phyloP scores from a whole-genome alignment of 2,329 filamentous ascomycete species.

The Capronia coronata region DNA sequence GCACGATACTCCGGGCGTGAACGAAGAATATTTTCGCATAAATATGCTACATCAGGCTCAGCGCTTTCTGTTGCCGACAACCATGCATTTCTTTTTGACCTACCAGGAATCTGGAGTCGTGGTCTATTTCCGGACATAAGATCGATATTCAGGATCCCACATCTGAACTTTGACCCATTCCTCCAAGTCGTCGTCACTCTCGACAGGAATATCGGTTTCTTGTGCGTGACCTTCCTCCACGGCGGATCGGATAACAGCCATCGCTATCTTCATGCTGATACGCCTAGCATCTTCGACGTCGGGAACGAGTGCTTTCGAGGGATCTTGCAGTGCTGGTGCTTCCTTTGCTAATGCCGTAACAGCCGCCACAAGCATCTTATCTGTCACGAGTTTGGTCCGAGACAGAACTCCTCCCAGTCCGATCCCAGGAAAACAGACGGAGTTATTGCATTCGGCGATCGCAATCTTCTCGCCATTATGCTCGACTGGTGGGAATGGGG shows the following conservation, averaged over 20 bases:
- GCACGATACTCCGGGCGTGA: too few relatives aligned
- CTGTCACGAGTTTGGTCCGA: slow-evolving; percentile 60
- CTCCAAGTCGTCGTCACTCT: slow-evolving; percentile 33
- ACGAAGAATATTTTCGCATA: too few relatives aligned
- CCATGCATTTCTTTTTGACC: too few relatives aligned
- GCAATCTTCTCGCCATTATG: slow-evolving; percentile 50
- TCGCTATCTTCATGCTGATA: slow-evolving; percentile 71
- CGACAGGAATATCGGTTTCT: slow-evolving; percentile 56
- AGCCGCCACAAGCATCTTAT: slow-evolving; percentile 76
- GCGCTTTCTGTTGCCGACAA: too few relatives aligned
- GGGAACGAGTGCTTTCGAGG: slow-evolving; percentile 62
- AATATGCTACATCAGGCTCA: too few relatives aligned
- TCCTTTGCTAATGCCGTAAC: slow-evolving; percentile 64
- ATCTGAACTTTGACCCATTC: slow-evolving; percentile 40
- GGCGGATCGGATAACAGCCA: slow-evolving; percentile 65
- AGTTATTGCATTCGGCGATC: slow-evolving; percentile 82
- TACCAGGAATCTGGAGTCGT: too few relatives aligned
- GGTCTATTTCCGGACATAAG: slow-evolving; percentile 1
- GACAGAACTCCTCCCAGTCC: slow-evolving; percentile 71
- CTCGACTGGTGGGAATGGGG: slow-evolving; percentile 69
- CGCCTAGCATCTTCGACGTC: slow-evolving; percentile 67
- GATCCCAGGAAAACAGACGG: slow-evolving; percentile 77
- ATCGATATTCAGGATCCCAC: slow-evolving; percentile 37
- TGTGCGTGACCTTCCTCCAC: slow-evolving; percentile 62
- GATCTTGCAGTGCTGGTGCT: slow-evolving; percentile 62